Percentiles rank a stretch among this genome's conserved stretches.
Conservation (phyloP, 2,329 filamentous ascomycete genomes). For the Ceratocystis destructans region DNA sequence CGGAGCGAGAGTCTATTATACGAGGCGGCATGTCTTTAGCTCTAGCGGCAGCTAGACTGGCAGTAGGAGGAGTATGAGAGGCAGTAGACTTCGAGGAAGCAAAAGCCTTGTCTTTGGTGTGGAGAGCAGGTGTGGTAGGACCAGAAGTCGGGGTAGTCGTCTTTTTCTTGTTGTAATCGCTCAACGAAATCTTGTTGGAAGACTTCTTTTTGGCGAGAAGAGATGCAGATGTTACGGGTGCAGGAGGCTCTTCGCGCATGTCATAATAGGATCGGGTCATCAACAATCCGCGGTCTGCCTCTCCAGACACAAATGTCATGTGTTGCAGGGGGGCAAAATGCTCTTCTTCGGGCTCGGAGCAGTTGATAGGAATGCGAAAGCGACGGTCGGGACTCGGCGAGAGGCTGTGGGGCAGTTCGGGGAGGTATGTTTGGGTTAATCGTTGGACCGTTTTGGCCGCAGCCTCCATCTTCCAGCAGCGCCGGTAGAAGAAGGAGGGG, state of each 20-base stretch:
- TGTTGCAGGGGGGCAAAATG: constrained; percentile 40
- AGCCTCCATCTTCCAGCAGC: constrained; percentile 36
- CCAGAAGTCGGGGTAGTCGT: not conserved
- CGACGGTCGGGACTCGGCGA: constrained; percentile 36
- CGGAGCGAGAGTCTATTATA: not conserved
- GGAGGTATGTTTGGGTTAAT: constrained; percentile 39
- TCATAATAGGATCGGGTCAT: constrained; percentile 44
- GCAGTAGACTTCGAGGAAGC: not conserved
- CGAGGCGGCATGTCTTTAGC: constrained; percentile 3
- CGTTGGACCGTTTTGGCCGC: constrained; percentile 43
- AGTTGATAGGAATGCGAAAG: constrained; percentile 33
- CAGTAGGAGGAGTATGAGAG: constrained; percentile 1
- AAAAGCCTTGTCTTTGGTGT: not conserved
- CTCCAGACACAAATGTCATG: constrained; percentile 39
- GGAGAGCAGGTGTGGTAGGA: not conserved
- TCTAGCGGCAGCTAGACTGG: not conserved
- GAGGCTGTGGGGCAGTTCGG: constrained; percentile 40
- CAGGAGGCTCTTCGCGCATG: constrained; percentile 39
- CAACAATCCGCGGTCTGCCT: constrained; percentile 44
- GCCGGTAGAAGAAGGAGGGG: not conserved
- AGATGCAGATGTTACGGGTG: constrained; percentile 28
- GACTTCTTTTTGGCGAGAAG: constrained; percentile 36
- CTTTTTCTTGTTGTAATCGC: constrained; percentile 46
- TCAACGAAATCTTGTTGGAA: constrained; percentile 39
- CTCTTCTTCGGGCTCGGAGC: constrained; percentile 36